Evolutionary conservation across 2,329 filamentous ascomycete species (phyloP).

Genomic region (Hymenotorrendiella dingleyae): DNA sequence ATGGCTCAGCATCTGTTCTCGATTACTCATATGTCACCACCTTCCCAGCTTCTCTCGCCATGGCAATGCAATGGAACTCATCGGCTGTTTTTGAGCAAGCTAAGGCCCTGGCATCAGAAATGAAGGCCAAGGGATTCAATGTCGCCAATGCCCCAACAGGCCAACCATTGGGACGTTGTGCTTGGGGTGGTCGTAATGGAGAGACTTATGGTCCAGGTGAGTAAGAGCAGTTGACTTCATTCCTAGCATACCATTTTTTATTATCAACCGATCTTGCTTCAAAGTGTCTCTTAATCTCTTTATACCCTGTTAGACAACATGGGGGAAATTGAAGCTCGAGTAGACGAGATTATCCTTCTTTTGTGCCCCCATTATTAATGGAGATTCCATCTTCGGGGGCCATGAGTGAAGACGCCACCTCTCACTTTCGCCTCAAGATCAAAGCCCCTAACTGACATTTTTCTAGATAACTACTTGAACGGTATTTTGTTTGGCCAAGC

Average conservation of each 20-base stretch:
- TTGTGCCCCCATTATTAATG: too few species aligned
- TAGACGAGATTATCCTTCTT: too few species aligned
- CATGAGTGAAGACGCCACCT: too few species aligned
- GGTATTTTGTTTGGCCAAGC: conserved; percentile 5
- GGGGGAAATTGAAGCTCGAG: too few species aligned
- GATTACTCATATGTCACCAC: conserved; percentile 27
- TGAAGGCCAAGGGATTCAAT: conserved; percentile 18
- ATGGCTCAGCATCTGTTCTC: conserved; percentile 19
- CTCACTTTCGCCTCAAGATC: too few species aligned
- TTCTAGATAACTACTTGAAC: conserved; percentile 21
- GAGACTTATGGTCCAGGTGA: conserved; percentile 23
- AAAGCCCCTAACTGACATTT: too few species aligned
- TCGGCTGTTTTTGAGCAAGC: conserved; percentile 10
- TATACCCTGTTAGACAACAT: too few species aligned
- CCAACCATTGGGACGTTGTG: conserved; percentile 24
- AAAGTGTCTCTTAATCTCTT: too few species aligned
- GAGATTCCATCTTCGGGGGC: too few species aligned
- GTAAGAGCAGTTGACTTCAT: too few species aligned
- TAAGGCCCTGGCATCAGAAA: conserved; percentile 10
- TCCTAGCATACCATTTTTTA: too few species aligned
- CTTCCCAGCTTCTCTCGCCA: conserved; percentile 23
- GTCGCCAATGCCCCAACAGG: conserved; percentile 24
- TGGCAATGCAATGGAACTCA: conserved; percentile 26
- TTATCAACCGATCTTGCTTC: too few species aligned
- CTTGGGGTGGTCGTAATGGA: conserved; percentile 21